Base-by-base conservation (phyloP, 2,329 filamentous ascomycete species). In the Coniosporium tulheliwenetii region DNA sequence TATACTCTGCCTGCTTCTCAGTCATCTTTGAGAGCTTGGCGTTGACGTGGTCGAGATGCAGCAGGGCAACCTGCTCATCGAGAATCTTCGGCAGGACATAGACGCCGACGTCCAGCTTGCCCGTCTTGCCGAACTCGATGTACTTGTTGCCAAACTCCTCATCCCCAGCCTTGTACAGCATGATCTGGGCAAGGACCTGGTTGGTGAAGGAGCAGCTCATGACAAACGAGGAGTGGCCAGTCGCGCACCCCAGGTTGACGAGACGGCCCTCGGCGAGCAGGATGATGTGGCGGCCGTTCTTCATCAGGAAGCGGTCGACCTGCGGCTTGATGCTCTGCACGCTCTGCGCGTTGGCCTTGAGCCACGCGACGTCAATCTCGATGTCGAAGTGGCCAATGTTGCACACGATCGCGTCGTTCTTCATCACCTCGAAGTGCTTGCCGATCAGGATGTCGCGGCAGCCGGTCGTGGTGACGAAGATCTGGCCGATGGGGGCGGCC, bases 161-260 rank as follows among this genome's bases (percentile, higher is more conserved):
- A 63, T 96, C 87, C 57, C 81, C 74, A 58, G 79, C 81, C 82
- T 96, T 96, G 83, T 69, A 98, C 59, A 98, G 73, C 73, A 93
- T 81, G 71, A 98, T 96, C 75, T 98, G 91, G 53, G 91, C 91
- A 64, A 98, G 85, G 57, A 96, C 91, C 77, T 98, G 91, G 82
- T 98, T 98, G 77, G 87, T 93, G 82, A 98, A 98, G 50, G 89
- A 96, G 82, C 91, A 98, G 57, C 87, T 95, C 91, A 98, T 96
- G 75, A 98, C 91, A 69, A 98, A 98, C 40, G 89, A 96, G 53
- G 87, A 94, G 82, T 98, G 91, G 54, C 91, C 91, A 50, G 91
- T 98, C 62, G 91, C 91, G 69, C 91, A 98, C 67, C 91, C 91
- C 56, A 98, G 76, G 81, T 98, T 98, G 72, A 98, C 91, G 51